These are phyloP conservation scores for Barnettozyma vustinii DNA, from an alignment of 805 yeast genomes.

Conservation along the genomic window DNA sequence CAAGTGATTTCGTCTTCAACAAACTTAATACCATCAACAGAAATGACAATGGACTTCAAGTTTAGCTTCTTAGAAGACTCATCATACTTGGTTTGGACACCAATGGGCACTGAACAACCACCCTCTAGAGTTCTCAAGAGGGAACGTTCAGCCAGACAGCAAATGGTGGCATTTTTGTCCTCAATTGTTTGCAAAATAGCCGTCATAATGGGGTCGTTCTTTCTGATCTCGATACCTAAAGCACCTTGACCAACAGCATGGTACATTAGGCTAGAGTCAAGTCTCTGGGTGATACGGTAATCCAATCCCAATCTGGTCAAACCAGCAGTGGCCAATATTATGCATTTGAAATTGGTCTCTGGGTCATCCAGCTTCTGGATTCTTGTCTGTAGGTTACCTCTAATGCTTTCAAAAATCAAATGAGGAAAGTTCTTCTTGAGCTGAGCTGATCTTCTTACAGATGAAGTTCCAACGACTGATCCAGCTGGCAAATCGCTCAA, in stretches of 20 bases:
- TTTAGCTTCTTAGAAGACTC: constrained; percentile 40
- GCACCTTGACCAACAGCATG: constrained; percentile 99
- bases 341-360: constrained; percentile 58
- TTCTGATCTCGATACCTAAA: constrained; percentile 83
- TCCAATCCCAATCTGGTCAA: constrained; percentile 66
- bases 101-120: constrained; percentile 97
- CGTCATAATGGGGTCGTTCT: constrained; percentile 54
- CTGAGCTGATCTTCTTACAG: constrained; percentile 91
- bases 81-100: constrained; percentile 63
- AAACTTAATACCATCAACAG: constrained; percentile 71
- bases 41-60: constrained; percentile 70
- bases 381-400: constrained; percentile 85
- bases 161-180: constrained; percentile 57
- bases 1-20: constrained; percentile 50
- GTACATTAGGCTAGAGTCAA: constrained; percentile 76
- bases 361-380: constrained; percentile 73
- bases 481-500: constrained; percentile 79
- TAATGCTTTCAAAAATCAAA: constrained; percentile 71
- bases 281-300: constrained; percentile 66
- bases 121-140: constrained; percentile 88
- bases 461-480: constrained; percentile 88
- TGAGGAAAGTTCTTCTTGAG: constrained; percentile 72
- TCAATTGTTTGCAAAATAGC: constrained; percentile 59
- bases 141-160: constrained; percentile 86
- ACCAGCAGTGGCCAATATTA: constrained; percentile 92